phyloP scores from a whole-genome alignment of 495 filamentous ascomycete species.

The Penicillium maclennaniae region DNA sequence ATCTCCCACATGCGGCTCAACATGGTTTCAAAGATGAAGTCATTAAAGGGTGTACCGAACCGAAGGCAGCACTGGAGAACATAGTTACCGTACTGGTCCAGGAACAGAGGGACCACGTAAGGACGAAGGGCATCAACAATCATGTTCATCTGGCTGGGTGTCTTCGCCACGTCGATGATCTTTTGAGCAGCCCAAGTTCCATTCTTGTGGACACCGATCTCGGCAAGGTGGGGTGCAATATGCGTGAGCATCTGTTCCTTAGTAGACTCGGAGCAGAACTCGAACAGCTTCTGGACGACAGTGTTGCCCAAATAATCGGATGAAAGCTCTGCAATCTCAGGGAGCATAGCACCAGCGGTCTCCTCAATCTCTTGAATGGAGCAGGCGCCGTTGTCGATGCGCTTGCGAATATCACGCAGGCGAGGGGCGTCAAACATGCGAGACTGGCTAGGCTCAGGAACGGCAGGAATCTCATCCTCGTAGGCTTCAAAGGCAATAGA shows the following conservation, averaged over 20 bases:
- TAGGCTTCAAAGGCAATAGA: constrained; percentile 72
- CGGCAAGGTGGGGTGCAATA: constrained; percentile 86
- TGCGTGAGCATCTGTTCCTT: constrained; percentile 88
- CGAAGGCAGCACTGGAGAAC: constrained; percentile 93
- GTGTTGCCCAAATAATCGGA: constrained; percentile 98
- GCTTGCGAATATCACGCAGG: constrained; percentile 92
- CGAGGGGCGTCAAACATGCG: constrained; percentile 92
- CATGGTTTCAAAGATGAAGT: constrained; percentile 98
- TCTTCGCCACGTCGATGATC: constrained; percentile 94
- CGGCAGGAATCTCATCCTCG: constrained; percentile 78
- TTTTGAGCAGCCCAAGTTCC: constrained; percentile 99
- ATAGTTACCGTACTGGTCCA: constrained; percentile 98
- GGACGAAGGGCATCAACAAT: constrained; percentile 80
- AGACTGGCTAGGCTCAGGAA: constrained; percentile 85
- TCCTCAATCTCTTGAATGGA: constrained; percentile 84
- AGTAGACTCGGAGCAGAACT: constrained; percentile 84
- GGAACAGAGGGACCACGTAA: constrained; percentile 84
- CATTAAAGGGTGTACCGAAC: constrained; percentile 82
- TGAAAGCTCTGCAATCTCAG: constrained; percentile 90
- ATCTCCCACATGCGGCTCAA: constrained; percentile 92
- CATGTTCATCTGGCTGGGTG: constrained; percentile 74
- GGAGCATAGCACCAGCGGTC: constrained; percentile 87
- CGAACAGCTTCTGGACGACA: constrained; percentile 98
- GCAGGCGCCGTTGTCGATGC: constrained; percentile 90
- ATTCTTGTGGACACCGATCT: constrained; percentile 98